These are phyloP conservation scores for Hericium coralloides DNA, from an alignment of 768 basidiomycete species.

Conservation along the genomic window DNA sequence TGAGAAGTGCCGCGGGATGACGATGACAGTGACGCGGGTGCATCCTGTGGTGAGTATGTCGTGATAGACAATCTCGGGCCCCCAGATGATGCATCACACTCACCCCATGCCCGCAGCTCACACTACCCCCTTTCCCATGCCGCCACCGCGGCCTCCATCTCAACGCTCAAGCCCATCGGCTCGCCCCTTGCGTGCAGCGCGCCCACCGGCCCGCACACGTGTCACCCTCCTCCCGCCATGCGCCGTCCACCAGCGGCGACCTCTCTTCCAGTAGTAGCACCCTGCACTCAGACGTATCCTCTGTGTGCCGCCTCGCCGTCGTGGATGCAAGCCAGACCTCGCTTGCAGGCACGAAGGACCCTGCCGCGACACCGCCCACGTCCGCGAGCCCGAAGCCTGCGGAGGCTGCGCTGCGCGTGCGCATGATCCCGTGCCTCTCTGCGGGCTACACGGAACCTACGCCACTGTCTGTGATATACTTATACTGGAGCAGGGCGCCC, in stretches of 20 bases:
- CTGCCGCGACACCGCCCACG: constrained; percentile 4
- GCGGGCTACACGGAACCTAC: constrained; percentile 48
- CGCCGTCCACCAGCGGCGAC: constrained; percentile 1
- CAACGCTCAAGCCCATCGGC: not conserved
- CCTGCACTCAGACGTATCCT: constrained; percentile 2
- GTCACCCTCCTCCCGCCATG: constrained; percentile 1
- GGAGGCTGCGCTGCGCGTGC: constrained; percentile 27
- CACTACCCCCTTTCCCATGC: not conserved
- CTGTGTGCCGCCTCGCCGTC: constrained; percentile 5
- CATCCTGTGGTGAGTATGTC: too few species aligned
- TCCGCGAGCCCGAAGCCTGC: not conserved
- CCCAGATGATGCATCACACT: not conserved
- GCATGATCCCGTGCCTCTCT: constrained; percentile 48
- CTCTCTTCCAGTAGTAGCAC: constrained; percentile 2
- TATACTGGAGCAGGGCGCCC: constrained; percentile 82
- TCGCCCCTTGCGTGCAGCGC: not conserved
- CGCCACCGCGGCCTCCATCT: not conserved
- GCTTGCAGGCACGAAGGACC: constrained; percentile 18
- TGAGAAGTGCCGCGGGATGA: too few species aligned
- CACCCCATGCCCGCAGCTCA: not conserved
- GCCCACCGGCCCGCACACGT: not conserved
- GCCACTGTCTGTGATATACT: constrained; percentile 70
- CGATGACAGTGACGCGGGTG: too few species aligned
- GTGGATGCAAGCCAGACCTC: constrained; percentile 10
- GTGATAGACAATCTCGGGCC: too few species aligned